Percentiles rank a stretch among this genome's conserved stretches.
Conservation (phyloP, 108 stramenopile species). For the Thalassiosira profunda region DNA sequence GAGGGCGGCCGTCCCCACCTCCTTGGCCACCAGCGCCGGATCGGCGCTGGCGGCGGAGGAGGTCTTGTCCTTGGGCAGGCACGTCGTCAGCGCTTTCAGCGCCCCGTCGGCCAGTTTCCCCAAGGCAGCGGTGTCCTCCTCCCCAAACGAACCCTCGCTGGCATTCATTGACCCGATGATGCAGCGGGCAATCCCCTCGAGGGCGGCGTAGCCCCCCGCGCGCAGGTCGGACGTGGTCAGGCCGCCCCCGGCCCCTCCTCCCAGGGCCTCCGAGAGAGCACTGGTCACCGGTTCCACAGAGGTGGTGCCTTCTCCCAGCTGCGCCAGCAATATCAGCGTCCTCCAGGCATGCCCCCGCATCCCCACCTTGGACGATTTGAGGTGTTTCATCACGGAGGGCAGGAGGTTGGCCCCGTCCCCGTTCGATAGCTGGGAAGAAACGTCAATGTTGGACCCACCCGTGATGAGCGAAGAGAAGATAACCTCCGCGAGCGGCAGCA, state of each 20-base stretch:
- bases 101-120: conserved; percentile 22
- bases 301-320: neutral
- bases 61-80: conserved; percentile 60
- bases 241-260: neutral
- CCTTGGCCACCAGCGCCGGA: conserved; percentile 20
- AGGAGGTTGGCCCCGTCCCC: conserved; percentile 21
- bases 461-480: conserved; percentile 14
- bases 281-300: conserved; percentile 5
- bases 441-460: neutral
- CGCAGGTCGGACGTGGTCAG: conserved; percentile 47
- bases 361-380: conserved; percentile 37
- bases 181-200: conserved; percentile 37
- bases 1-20: conserved; percentile 53
- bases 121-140: neutral
- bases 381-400: conserved; percentile 28
- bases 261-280: conserved; percentile 25
- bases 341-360: conserved; percentile 29
- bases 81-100: conserved; percentile 14
- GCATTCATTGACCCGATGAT: neutral
- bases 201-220: conserved; percentile 39
- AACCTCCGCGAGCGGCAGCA: conserved; percentile 2
- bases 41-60: conserved; percentile 18
- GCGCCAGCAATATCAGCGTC: conserved; percentile 22
- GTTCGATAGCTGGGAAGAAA: neutral
- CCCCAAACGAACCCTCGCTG: neutral